Percentiles rank a stretch among this genome's conserved stretches.
Conservation (phyloP, 2,329 filamentous ascomycete species). For the Apiospora phragmitis region DNA sequence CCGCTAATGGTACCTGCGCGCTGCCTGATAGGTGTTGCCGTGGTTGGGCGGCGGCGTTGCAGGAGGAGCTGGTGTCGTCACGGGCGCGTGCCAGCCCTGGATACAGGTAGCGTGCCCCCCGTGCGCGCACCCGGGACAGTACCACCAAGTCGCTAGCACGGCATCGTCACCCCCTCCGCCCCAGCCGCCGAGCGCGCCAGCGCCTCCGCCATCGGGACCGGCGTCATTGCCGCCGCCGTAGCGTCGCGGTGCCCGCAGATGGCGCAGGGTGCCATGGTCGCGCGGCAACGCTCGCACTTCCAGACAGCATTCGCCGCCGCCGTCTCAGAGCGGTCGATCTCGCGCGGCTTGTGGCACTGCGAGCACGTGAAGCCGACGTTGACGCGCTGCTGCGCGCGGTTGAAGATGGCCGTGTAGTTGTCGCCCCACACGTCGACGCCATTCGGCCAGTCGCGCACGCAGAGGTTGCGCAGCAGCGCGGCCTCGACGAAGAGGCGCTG, state of each 20-base stretch:
- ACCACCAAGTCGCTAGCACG: slow-evolving; percentile 57
- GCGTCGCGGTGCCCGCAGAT: slow-evolving; percentile 57
- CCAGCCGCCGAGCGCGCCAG: slow-evolving; percentile 16
- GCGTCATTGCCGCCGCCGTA: slow-evolving; percentile 37
- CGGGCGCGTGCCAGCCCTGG: slow-evolving; percentile 55
- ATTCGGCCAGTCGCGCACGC: slow-evolving; percentile 56
- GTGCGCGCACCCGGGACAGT: slow-evolving; percentile 62
- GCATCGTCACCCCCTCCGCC: slow-evolving; percentile 23
- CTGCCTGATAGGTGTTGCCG: not conserved
- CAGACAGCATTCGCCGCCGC: slow-evolving; percentile 47
- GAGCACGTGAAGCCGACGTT: slow-evolving; percentile 56
- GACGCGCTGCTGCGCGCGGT: slow-evolving; percentile 54
- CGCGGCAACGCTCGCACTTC: slow-evolving; percentile 57
- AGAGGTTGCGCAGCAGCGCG: slow-evolving; percentile 61
- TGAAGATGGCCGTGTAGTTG: slow-evolving; percentile 55
- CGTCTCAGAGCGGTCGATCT: slow-evolving; percentile 44
- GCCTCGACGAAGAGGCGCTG: slow-evolving; percentile 63
- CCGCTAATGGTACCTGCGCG: slow-evolving; percentile 6
- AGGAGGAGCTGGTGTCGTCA: slow-evolving; percentile 18
- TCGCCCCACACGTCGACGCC: slow-evolving; percentile 54
- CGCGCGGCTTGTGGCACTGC: slow-evolving; percentile 56
- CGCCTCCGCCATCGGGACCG: slow-evolving; percentile 24
- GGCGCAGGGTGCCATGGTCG: slow-evolving; percentile 56
- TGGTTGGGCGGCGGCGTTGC: not conserved
- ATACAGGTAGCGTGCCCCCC: slow-evolving; percentile 63